Percentiles rank a stretch among this genome's conserved stretches.
Conservation (phyloP, 805 yeast species). For the Pichia insulana region DNA sequence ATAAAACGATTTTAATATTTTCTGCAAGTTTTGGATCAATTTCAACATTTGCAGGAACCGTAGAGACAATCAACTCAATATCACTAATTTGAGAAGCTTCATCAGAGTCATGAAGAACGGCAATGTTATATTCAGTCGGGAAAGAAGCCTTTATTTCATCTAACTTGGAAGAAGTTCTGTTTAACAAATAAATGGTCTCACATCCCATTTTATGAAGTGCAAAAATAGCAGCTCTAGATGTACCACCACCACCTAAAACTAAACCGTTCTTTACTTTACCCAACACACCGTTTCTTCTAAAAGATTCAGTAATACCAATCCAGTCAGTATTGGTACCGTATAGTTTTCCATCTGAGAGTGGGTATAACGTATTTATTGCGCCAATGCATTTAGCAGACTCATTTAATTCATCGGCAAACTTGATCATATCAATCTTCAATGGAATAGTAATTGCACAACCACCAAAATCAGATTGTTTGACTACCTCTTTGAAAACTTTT, state of each 20-base stretch:
- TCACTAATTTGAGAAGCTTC: slow-evolving; percentile 37
- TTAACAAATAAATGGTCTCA: slow-evolving; percentile 62
- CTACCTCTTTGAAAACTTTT: slow-evolving; percentile 45
- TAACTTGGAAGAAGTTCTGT: slow-evolving; percentile 68
- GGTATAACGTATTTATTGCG: slow-evolving; percentile 84
- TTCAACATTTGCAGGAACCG: slow-evolving; percentile 78
- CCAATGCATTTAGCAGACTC: slow-evolving; percentile 81
- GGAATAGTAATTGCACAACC: slow-evolving; percentile 97
- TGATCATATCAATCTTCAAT: slow-evolving; percentile 70
- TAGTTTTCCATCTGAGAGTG: slow-evolving; percentile 41
- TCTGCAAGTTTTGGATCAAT: slow-evolving; percentile 43
- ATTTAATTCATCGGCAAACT: slow-evolving; percentile 53
- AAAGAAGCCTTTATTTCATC: slow-evolving; percentile 49
- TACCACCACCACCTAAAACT: slow-evolving; percentile 96
- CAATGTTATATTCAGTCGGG: slow-evolving; percentile 49
- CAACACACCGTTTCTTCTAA: slow-evolving; percentile 54
- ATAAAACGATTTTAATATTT: slow-evolving; percentile 40
- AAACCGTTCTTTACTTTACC: slow-evolving; percentile 44
- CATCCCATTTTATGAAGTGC: slow-evolving; percentile 80
- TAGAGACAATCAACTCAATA: slow-evolving; percentile 59
- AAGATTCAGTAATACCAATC: slow-evolving; percentile 74
- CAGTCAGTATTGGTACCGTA: slow-evolving; percentile 93
- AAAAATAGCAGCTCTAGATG: slow-evolving; percentile 88
- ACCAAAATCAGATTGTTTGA: slow-evolving; percentile 53
- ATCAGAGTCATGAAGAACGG: slow-evolving; percentile 41